phyloP scores from a whole-genome alignment of 2,329 filamentous ascomycete species.

The Spiromastix sp. region DNA sequence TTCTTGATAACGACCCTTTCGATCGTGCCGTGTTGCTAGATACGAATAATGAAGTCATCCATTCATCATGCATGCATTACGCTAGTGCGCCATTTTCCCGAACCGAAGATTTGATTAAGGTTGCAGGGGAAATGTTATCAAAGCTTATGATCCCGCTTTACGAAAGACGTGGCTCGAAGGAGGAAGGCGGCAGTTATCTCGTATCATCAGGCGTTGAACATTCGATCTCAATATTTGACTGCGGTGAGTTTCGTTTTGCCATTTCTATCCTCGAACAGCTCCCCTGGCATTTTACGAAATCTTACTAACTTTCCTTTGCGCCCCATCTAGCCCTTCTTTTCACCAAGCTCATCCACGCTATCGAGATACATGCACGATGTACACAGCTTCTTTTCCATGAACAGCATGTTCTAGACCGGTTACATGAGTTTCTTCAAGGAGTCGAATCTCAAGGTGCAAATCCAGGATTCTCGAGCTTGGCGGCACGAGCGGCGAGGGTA shows the following conservation, averaged over 20 bases:
- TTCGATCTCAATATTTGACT: slow-evolving; percentile 1
- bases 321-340: neutral
- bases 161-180: neutral
- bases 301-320: neutral
- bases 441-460: too few relatives aligned
- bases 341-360: neutral
- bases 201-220: neutral
- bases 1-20: neutral
- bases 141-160: neutral
- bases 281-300: neutral
- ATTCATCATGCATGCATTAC: neutral
- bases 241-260: neutral
- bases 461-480: too few relatives aligned
- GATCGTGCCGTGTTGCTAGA: neutral
- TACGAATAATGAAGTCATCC: neutral
- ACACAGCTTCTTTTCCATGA: too few relatives aligned
- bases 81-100: neutral
- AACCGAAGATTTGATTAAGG: neutral
- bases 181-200: neutral
- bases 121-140: neutral
- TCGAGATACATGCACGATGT: neutral
- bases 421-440: too few relatives aligned
- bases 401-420: too few relatives aligned
- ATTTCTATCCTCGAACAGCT: neutral
- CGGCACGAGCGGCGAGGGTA: too few relatives aligned